These are phyloP conservation scores for Citrullus amarus DNA, from an alignment of 306 rosid species.

Conservation along the genomic window DNA sequence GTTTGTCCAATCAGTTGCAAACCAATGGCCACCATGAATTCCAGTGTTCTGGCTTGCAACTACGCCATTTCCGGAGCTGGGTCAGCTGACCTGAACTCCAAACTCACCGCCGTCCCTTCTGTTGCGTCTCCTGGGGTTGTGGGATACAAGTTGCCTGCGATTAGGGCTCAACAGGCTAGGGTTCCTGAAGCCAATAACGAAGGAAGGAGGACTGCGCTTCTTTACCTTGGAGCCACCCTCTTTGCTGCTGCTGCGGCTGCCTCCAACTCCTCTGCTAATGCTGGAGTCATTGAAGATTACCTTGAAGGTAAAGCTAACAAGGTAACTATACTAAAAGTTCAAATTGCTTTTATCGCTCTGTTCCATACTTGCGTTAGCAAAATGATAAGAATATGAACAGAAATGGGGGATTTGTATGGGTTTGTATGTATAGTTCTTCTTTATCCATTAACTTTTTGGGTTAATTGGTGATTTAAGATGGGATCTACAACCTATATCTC, in stretches of 20 bases:
- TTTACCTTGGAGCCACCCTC: slow-evolving; percentile 49
- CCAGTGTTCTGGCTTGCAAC: slow-evolving; percentile 64
- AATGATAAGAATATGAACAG: neutral
- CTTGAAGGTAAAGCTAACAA: slow-evolving; percentile 89
- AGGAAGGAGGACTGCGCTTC: slow-evolving; percentile 68
- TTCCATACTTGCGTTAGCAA: neutral
- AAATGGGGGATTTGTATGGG: neutral
- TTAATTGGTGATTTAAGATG: too few relatives aligned
- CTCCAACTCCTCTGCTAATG: slow-evolving; percentile 43
- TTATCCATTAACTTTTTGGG: too few relatives aligned
- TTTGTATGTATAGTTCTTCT: too few relatives aligned
- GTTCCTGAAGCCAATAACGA: slow-evolving; percentile 23
- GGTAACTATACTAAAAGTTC: slow-evolving; percentile 20
- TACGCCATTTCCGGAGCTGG: slow-evolving; percentile 48
- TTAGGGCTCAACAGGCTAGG: slow-evolving; percentile 46
- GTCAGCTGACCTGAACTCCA: slow-evolving; percentile 33
- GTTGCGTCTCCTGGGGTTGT: slow-evolving; percentile 19
- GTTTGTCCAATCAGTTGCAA: neutral
- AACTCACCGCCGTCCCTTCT: slow-evolving; percentile 29
- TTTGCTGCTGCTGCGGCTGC: slow-evolving; percentile 38
- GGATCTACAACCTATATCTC: too few relatives aligned
- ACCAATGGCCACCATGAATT: slow-evolving; percentile 71
- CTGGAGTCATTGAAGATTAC: slow-evolving; percentile 74
- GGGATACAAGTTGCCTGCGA: slow-evolving; percentile 32
- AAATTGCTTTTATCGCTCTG: neutral